phyloP scores from a whole-genome alignment of 208 protist species.

The Trypanosoma grayi region DNA sequence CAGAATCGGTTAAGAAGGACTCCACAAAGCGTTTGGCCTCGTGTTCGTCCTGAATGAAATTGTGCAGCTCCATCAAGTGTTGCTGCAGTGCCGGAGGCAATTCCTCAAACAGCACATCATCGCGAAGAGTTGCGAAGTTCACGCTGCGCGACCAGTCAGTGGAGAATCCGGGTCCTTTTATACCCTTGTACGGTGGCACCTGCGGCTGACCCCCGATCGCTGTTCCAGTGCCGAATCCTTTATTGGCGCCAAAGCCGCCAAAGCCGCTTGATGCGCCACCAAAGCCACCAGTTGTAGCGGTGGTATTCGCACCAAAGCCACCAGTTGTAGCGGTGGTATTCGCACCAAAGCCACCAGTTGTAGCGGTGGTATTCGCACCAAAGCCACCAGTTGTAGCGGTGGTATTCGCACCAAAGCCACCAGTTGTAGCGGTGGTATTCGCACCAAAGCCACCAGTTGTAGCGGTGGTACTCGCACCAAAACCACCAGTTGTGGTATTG shows the following conservation, averaged over 20 bases:
- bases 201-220: constrained; percentile 26
- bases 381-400: constrained; percentile 8
- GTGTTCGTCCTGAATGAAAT: constrained; percentile 71
- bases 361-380: not conserved
- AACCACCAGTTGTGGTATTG: constrained; percentile 26
- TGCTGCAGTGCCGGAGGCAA: constrained; percentile 67
- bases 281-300: constrained; percentile 19
- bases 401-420: constrained; percentile 37
- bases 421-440: constrained; percentile 9
- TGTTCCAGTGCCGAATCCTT: constrained; percentile 35
- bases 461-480: constrained; percentile 25
- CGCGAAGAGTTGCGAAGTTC: constrained; percentile 70
- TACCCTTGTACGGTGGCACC: constrained; percentile 58
- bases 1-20: constrained; percentile 53
- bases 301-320: constrained; percentile 2
- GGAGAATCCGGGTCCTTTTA: constrained; percentile 68
- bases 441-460: constrained; percentile 35
- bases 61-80: constrained; percentile 70
- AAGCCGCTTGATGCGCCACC: constrained; percentile 15
- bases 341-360: constrained; percentile 17
- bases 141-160: constrained; percentile 55
- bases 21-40: constrained; percentile 50
- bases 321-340: constrained; percentile 3
- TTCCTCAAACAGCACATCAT: constrained; percentile 63
- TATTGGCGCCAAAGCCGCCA: constrained; percentile 17